phyloP scores from a whole-genome alignment of 1,284 basidiomycete species.

The Pseudozyma pruni region DNA sequence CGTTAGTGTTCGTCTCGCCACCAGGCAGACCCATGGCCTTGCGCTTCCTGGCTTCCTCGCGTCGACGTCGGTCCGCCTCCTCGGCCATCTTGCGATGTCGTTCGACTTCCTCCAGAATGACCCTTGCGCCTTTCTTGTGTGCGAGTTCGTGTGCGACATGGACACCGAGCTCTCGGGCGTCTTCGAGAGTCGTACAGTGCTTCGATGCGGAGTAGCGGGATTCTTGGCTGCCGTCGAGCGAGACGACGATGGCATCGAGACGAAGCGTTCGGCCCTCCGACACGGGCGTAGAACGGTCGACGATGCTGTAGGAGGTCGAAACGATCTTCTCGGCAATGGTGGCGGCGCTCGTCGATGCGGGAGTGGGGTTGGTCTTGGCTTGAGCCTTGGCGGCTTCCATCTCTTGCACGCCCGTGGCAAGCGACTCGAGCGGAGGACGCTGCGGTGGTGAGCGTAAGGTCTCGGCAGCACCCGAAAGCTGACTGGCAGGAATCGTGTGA shows the following conservation, averaged over 20 bases:
- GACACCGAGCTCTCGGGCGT: conserved; percentile 56
- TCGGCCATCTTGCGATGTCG: conserved; percentile 64
- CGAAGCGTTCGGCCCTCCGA: conserved; percentile 43
- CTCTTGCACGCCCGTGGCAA: conserved; percentile 34
- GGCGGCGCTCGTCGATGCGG: conserved; percentile 5
- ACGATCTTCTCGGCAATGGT: conserved; percentile 49
- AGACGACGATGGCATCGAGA: conserved; percentile 65
- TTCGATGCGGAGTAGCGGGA: conserved; percentile 44
- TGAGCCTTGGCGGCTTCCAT: conserved; percentile 23
- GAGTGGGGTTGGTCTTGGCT: conserved; percentile 3
- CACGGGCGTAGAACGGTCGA: conserved; percentile 48
- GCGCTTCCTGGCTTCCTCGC: conserved; percentile 48
- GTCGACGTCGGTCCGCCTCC: conserved; percentile 55
- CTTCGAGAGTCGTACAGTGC: conserved; percentile 46
- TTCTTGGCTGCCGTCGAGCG: conserved; percentile 60
- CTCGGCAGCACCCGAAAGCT: conserved; percentile 13
- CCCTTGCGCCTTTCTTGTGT: conserved; percentile 53
- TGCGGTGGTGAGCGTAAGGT: conserved; percentile 6
- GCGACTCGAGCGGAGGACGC: conserved; percentile 43
- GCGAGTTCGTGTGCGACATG: conserved; percentile 60
- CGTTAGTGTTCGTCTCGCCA: conserved; percentile 26
- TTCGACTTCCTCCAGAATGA: conserved; percentile 66
- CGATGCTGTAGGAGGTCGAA: conserved; percentile 42
- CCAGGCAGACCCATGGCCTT: conserved; percentile 37
- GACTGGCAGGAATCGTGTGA: conserved; percentile 51